Percentiles rank a stretch among this genome's conserved stretches.
phyloP scores from a whole-genome alignment of 2,329 filamentous ascomycete species.

The Mariannaea sp. region DNA sequence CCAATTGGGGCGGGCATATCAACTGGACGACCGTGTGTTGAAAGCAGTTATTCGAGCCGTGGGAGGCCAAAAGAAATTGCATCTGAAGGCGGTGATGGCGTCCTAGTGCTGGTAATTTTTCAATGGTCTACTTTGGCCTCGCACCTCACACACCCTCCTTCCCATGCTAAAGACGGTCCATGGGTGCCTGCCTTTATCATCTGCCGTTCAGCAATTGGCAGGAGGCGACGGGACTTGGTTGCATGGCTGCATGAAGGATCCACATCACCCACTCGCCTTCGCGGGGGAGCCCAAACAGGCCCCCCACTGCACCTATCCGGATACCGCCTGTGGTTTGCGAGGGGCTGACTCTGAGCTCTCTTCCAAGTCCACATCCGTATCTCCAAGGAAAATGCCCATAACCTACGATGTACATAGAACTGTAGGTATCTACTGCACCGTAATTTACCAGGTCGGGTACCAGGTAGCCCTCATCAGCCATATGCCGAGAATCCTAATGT shows the following conservation, averaged over 20 bases:
- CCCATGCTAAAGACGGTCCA: not conserved
- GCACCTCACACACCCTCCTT: not conserved
- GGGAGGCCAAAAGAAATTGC: conserved; percentile 1
- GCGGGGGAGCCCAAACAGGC: conserved; percentile 7
- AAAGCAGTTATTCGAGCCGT: not conserved
- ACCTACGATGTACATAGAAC: too few relatives aligned
- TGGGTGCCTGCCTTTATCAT: not conserved
- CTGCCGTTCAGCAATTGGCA: not conserved
- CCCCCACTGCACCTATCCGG: conserved; percentile 14
- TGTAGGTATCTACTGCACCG: too few relatives aligned
- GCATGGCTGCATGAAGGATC: conserved; percentile 1
- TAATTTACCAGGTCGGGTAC: too few relatives aligned
- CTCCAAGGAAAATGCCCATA: too few relatives aligned
- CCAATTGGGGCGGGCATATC: conserved; percentile 9
- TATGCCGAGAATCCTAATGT: too few relatives aligned
- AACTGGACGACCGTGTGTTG: not conserved
- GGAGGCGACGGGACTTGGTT: conserved; percentile 7
- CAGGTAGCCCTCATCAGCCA: too few relatives aligned
- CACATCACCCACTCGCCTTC: conserved; percentile 5
- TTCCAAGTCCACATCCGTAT: too few relatives aligned
- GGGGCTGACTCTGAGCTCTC: too few relatives aligned
- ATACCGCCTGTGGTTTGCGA: conserved; percentile 5
- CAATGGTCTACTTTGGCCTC: not conserved
- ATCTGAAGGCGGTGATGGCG: not conserved
- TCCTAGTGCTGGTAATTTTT: conserved; percentile 1